These are phyloP conservation scores for Paxillus involutus DNA, from an alignment of 768 basidiomycete genomes.

Conservation along the genomic window DNA sequence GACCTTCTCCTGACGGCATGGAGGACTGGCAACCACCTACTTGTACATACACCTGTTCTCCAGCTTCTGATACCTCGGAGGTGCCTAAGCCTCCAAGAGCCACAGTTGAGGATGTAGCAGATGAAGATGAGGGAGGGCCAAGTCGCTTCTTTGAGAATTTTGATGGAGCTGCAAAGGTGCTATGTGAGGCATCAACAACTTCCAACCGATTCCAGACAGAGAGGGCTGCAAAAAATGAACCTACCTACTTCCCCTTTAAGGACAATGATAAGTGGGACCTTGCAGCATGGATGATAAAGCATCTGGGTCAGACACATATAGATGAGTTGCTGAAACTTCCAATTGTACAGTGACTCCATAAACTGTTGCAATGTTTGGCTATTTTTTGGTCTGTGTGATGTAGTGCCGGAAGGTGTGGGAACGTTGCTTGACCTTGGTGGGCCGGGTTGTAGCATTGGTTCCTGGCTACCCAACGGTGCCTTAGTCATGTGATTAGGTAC, in stretches of 20 bases:
- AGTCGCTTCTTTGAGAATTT: not conserved
- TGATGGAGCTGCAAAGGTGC: not conserved
- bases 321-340: slow-evolving; percentile 32
- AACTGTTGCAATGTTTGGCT: too few relatives aligned
- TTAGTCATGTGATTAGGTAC: too few relatives aligned
- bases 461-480: too few relatives aligned
- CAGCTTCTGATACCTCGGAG: not conserved
- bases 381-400: too few relatives aligned
- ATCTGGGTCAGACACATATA: slow-evolving; percentile 27
- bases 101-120: not conserved
- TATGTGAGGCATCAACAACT: not conserved
- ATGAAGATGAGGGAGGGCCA: not conserved
- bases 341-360: too few relatives aligned
- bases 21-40: slow-evolving; percentile 35
- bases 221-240: not conserved
- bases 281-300: slow-evolving; percentile 31
- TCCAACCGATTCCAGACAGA: not conserved
- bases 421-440: too few relatives aligned
- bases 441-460: too few relatives aligned
- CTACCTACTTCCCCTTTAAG: slow-evolving; percentile 24
- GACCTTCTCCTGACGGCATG: not conserved
- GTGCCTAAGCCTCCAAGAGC: not conserved
- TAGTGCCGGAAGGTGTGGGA: too few relatives aligned
- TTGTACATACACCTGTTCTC: not conserved
- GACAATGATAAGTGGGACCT: slow-evolving; percentile 34